Evolutionary conservation across 2,329 filamentous ascomycete species (phyloP), one percentile per base, ranked within the genome.

Genomic region (Talaromyces sp.): DNA sequence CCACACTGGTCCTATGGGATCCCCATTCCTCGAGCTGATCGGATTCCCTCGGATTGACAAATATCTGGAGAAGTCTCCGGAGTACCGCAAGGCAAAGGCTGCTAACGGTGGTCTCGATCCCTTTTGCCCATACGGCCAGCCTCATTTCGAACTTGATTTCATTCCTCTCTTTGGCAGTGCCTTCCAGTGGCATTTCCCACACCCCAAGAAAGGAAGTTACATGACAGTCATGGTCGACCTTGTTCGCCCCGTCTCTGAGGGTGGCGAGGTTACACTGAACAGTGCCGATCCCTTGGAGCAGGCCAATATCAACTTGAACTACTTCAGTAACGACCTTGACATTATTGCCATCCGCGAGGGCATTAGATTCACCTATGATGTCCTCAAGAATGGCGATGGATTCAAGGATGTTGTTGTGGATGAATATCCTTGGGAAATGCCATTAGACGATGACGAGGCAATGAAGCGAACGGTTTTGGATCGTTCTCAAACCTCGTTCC

Each of bases 71-170:
- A 78, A 75, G 49, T 75, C 75, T 58, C 69, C 73, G 1, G 75
- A 78, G 51, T 87, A 86, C 64, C 67, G 68, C 5, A 71, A 71
- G 21, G 72, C 68, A 53, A 78, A 77, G 61, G 68, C 67, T 6
- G 64, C 66, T 6, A 79, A 80, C 60, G 73, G 71, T 13, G 72
- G 71, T 11, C 58, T 70, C 0, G 83, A 85, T 58, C 82, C 82
- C 4, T 85, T 85, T 64, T 77, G 78, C 1, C 82, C 83, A 0
- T 75, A 70, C 14, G 83, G 82, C 2, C 82, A 86, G 68, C 83
- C 84, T 38, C 83, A 86, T 64, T 85, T 86, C 62, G 82, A 86
- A 70, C 75, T 85, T 55, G 84, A 86, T 71, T 86, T 87, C 65
- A 81, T 87, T n/a, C 73, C 77, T 55, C 81, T 86, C 77, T 87